These are phyloP conservation scores for Francoa sonchifolia DNA, from an alignment of 441 rosid genomes.

Conservation along the genomic window DNA sequence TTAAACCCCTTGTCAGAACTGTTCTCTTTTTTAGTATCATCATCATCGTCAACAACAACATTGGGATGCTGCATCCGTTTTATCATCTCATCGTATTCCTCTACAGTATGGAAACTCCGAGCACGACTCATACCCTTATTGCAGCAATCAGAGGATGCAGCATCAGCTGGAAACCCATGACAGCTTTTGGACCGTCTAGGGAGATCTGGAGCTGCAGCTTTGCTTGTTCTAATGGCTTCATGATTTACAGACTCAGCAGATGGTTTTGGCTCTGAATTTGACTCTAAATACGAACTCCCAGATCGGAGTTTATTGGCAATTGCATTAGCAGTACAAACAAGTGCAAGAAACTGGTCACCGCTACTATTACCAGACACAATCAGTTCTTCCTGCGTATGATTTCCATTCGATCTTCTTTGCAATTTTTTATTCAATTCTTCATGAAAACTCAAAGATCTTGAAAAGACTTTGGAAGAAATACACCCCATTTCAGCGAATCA, in stretches of 20 bases:
- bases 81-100: conserved; percentile 26
- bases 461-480: conserved; percentile 25
- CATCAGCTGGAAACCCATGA: conserved; percentile 10
- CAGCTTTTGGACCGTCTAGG: conserved; percentile 19
- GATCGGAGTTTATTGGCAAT: conserved; percentile 7
- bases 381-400: conserved; percentile 4
- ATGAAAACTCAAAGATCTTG: conserved; percentile 18
- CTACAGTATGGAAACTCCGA: conserved; percentile 29
- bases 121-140: conserved; percentile 4
- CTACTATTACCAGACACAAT: conserved; percentile 5
- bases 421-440: conserved; percentile 16
- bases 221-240: neutral
- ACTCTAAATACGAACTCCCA: conserved; percentile 7
- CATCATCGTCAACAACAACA: neutral
- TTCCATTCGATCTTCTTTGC: conserved; percentile 12
- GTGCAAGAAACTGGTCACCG: conserved; percentile 17
- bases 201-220: conserved; percentile 8
- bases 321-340: conserved; percentile 12
- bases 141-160: conserved; percentile 1
- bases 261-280: neutral
- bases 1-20: conserved; percentile 8
- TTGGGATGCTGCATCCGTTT: conserved; percentile 4
- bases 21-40: neutral
- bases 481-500: conserved; percentile 25
- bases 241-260: neutral